Conservation (phyloP, 2,329 filamentous ascomycete species). For the Chalaropsis thielavioides region DNA sequence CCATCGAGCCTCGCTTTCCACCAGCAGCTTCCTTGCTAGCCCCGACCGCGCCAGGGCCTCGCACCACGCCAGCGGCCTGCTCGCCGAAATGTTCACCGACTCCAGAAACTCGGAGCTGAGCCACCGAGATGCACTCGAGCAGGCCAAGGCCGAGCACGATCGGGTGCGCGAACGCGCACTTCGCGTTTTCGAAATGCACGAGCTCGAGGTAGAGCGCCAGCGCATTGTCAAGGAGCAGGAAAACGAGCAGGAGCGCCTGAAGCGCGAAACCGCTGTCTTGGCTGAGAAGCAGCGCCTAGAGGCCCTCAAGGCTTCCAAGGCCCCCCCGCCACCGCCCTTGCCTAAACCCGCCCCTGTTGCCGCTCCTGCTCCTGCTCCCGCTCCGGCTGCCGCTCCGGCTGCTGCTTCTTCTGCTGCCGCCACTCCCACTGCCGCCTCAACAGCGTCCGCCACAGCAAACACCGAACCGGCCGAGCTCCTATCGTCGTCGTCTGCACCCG, state of each 20-base stretch:
- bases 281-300: slow-evolving; percentile 35
- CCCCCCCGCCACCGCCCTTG: slow-evolving; percentile 31
- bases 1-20: slow-evolving; percentile 11
- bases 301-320: slow-evolving; percentile 32
- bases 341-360: slow-evolving; percentile 22
- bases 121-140: slow-evolving; percentile 51
- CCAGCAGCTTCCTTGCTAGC: slow-evolving; percentile 20
- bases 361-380: not conserved
- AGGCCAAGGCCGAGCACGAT: slow-evolving; percentile 52
- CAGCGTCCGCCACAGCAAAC: not conserved
- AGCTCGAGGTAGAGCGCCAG: slow-evolving; percentile 32
- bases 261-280: slow-evolving; percentile 31
- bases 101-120: slow-evolving; percentile 46
- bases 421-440: not conserved
- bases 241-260: slow-evolving; percentile 33
- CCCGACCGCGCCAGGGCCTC: slow-evolving; percentile 28
- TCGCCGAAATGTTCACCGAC: slow-evolving; percentile 47
- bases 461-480: not conserved
- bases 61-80: slow-evolving; percentile 32
- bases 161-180: slow-evolving; percentile 41
- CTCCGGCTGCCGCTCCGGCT: not conserved
- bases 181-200: slow-evolving; percentile 34
- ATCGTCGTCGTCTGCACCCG: not conserved
- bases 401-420: not conserved
- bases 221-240: slow-evolving; percentile 32